Base-by-base conservation (phyloP, 1,284 basidiomycete genomes). In the Marasmius tenuissimus region DNA sequence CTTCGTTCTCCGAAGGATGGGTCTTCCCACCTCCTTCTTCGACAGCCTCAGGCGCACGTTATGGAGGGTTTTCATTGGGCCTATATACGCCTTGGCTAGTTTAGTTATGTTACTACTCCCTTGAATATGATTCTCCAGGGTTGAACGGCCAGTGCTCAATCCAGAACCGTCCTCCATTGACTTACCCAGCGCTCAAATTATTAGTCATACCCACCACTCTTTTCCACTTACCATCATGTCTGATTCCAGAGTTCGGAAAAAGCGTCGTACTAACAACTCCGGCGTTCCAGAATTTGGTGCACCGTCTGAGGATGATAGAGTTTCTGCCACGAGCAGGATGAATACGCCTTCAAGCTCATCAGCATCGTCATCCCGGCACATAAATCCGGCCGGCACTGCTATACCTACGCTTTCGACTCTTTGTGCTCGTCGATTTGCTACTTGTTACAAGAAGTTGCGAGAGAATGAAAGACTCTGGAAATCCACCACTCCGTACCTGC, bases 351-450 rank as follows among this genome's bases (percentile, higher is more conserved):
- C 85, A 0, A 27, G 27, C 27, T 83, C 85, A 3, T 77, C 82
- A 16, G 81, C 80, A 1, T 75, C 81, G 54, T 87, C 85, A 4
- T 78, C 72, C 14, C 80, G 87, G 27, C 27, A 27, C 2, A 27
- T 27, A 5, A 59, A 50, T 14, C 61, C 82, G 20, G 72, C 74
- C 2, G 65, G 61, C 12, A 68, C 66, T 8, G 64, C 67, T 16
- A 66, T 84, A 9, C 81, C 81, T 0, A 65, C 83, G 0, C 71
- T 89, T n/a, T 71, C 78, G 4, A 75, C 76, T 0, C 66, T 87
- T 27, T 87, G 84, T 65, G 78, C 80, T 7, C 79, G 81, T 18
- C 70, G 76, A 3, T 87, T 89, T 65, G 84, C 80, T n/a, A 66
- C 73, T 0, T 75, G 81, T 61, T 73, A 86, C 57, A 67, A 70